Evolutionary conservation across 2,329 filamentous ascomycete genomes (phyloP), one percentile per base, ranked within the genome.

Genomic region (Magnaporthales sp.): DNA sequence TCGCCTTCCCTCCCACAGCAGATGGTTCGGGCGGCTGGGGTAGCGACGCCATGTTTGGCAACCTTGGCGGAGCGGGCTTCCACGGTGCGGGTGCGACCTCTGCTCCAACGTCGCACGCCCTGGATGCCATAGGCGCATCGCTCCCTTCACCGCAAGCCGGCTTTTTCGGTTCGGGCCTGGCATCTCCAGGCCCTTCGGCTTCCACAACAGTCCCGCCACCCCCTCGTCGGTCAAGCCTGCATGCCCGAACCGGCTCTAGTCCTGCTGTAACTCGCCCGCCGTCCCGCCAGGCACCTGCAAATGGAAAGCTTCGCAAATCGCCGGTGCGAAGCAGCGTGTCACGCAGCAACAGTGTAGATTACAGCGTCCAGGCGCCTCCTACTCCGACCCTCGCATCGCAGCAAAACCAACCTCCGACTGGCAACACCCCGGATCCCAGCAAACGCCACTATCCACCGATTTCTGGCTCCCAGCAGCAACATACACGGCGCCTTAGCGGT

Each of bases 211-310:
- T 78, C 1, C 83, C 82, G 0, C 79, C 82, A 0, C 79, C 83
- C 1, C 84, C 85, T 0, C 77, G 85, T 13, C 77, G 82, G 64
- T 86, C 84, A 4, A 87, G 84, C 70, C 73, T 87, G 3, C 79
- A 83, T 64, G 81, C 83, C 2, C 78, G 77, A 38, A 82, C 79
- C 0, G 79, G 79, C 22, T 74, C 74, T 1, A 71, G 73, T 6
- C 72, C 70, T 30, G 67, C 70, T 67, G 30, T 63, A 29, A 15
- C 61, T 67, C 72, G 9, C 67, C 71, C 1, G 67, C 70, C 74
- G 4, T 70, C 69, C 2, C 69, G 67, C 10, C 66, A 68, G 0
- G 66, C 63, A 6, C 64, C 69, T 1, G 66, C 66, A 15, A 70
- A 69, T 29, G 68, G 70, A 2, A 73, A 72, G 67, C 64, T 71